A percentile compares a stretch with the other conserved stretches of the same genome.
Conservation (phyloP, 2,329 filamentous ascomycete species). For the Claviceps africana region DNA sequence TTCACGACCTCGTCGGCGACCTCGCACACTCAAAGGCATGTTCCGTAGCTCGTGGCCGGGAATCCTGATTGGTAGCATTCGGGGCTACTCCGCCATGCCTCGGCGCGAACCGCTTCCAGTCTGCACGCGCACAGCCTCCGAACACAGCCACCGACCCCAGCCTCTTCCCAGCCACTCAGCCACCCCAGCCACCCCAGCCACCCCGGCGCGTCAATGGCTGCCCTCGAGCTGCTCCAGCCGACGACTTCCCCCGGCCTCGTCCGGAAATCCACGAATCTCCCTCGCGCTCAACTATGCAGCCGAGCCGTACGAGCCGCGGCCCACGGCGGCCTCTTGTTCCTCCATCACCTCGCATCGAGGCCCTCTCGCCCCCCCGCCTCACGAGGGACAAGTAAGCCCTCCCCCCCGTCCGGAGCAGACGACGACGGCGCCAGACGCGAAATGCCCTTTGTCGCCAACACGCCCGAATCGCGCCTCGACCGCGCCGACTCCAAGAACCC, state of each 20-base stretch:
- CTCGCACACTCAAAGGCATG: no score
- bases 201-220: background rate
- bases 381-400: no score
- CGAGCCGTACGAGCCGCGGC: background rate
- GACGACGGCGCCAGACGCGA: background rate
- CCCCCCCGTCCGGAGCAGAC: background rate
- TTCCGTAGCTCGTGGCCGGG: no score
- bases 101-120: background rate
- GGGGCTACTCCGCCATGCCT: background rate
- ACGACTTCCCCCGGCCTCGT: background rate
- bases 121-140: background rate
- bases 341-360: background rate
- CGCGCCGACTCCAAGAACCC: slow-evolving; percentile 79
- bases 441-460: slow-evolving; percentile 36
- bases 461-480: slow-evolving; percentile 65
- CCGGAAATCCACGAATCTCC: background rate
- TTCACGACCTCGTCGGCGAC: no score
- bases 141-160: background rate
- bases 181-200: background rate
- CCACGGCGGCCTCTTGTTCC: background rate
- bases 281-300: background rate
- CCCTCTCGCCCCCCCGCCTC: background rate
- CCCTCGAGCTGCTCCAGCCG: background rate
- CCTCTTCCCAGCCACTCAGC: background rate
- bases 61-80: background rate